Evolutionary conservation across 2,329 filamentous ascomycete genomes (phyloP).

Genomic region (Onygenales sp.): DNA sequence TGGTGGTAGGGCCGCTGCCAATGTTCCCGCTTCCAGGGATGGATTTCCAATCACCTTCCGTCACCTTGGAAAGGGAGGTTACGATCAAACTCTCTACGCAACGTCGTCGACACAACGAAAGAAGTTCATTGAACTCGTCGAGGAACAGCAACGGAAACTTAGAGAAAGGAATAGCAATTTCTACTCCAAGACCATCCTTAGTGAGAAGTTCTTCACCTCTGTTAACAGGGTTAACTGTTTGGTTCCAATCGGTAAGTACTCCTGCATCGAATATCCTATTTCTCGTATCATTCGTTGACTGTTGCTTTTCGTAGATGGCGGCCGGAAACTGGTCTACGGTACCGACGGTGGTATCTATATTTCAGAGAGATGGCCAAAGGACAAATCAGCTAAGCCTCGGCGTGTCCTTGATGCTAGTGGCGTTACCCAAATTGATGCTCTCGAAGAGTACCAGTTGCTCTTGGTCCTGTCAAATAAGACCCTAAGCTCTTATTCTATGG

Average conservation of each 20-base stretch:
- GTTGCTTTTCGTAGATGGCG: slow-evolving; percentile 57
- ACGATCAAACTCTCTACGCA: slow-evolving; percentile 82
- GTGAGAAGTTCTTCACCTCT: slow-evolving; percentile 83
- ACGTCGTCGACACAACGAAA: slow-evolving; percentile 76
- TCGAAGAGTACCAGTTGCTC: slow-evolving; percentile 89
- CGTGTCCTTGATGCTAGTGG: slow-evolving; percentile 76
- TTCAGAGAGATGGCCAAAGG: slow-evolving; percentile 81
- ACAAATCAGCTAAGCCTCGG: slow-evolving; percentile 61
- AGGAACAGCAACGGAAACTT: slow-evolving; percentile 77
- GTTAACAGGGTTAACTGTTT: slow-evolving; percentile 89
- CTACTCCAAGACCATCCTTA: slow-evolving; percentile 58
- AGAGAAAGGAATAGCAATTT: slow-evolving; percentile 62
- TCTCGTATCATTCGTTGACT: background rate
- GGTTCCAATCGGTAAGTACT: slow-evolving; percentile 68
- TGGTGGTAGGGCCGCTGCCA: slow-evolving; percentile 44
- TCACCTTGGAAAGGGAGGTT: slow-evolving; percentile 90
- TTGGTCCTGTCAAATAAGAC: slow-evolving; percentile 91
- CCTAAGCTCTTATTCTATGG: slow-evolving; percentile 76
- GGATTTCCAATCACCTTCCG: slow-evolving; percentile 94
- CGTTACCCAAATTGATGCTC: slow-evolving; percentile 90
- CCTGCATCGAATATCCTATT: background rate
- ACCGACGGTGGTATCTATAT: slow-evolving; percentile 92
- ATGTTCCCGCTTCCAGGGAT: slow-evolving; percentile 51
- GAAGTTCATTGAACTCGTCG: slow-evolving; percentile 96
- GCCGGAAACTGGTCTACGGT: slow-evolving; percentile 85